phyloP scores from a whole-genome alignment of 108 stramenopile genomes.

The Skeletonema marinoi region DNA sequence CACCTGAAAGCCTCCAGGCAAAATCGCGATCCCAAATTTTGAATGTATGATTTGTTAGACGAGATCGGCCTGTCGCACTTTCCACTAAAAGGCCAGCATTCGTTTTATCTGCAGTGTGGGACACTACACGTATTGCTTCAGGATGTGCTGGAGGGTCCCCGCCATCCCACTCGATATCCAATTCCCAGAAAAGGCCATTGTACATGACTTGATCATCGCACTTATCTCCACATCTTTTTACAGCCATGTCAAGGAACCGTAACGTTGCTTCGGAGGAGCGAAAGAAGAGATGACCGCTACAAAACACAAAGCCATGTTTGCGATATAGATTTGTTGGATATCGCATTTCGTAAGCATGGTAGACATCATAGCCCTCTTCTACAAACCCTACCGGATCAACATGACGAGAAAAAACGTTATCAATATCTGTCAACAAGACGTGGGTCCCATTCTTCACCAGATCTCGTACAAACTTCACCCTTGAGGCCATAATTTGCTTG shows the following conservation, averaged over 20 bases:
- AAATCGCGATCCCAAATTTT: conserved; percentile 64
- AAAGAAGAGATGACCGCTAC: conserved; percentile 54
- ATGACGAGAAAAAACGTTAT: conserved; percentile 55
- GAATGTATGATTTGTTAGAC: conserved; percentile 39
- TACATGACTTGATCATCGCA: conserved; percentile 64
- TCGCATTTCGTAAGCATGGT: conserved; percentile 50
- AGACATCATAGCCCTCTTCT: conserved; percentile 37
- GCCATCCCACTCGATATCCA: conserved; percentile 47
- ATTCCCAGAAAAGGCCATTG: conserved; percentile 30
- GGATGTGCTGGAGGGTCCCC: neutral
- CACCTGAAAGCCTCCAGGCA: conserved; percentile 47
- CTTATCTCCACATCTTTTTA: conserved; percentile 34
- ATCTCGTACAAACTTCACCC: conserved; percentile 34
- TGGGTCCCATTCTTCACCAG: conserved; percentile 38
- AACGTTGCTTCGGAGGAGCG: conserved; percentile 36
- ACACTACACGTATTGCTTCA: neutral
- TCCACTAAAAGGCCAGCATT: conserved; percentile 36
- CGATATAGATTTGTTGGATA: conserved; percentile 35
- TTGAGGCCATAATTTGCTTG: conserved; percentile 4
- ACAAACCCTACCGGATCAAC: conserved; percentile 33
- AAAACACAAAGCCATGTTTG: conserved; percentile 49
- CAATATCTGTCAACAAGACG: conserved; percentile 57
- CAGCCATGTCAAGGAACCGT: conserved; percentile 34
- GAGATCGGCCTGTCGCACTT: conserved; percentile 32
- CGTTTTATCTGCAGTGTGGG: neutral